phyloP scores from a whole-genome alignment of 768 basidiomycete species.

The Lactifluus hygrophoroides region DNA sequence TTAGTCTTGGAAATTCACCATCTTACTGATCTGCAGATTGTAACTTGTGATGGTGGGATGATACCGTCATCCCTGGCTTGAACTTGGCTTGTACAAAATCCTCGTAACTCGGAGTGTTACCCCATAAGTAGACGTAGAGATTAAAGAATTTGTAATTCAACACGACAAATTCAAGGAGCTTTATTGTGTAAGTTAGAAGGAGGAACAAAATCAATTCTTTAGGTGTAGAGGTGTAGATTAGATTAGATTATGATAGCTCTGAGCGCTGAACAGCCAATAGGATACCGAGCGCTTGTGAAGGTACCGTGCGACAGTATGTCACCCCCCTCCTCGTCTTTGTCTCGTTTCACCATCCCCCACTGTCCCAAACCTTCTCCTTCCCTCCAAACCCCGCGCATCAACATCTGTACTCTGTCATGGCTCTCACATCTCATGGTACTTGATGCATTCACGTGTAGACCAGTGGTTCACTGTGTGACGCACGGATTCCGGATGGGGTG shows the following conservation, averaged over 20 bases:
- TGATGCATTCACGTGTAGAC: neutral
- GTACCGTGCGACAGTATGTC: conserved; percentile 12
- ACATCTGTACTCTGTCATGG: neutral
- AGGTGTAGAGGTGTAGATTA: neutral
- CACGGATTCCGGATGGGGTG: neutral
- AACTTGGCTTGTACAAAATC: neutral
- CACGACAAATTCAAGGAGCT: neutral
- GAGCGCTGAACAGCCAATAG: conserved; percentile 4
- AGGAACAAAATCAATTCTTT: neutral
- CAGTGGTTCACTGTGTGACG: neutral
- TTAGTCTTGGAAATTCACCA: neutral
- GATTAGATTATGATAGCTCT: conserved; percentile 6
- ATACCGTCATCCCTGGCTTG: conserved; percentile 16
- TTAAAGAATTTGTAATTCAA: neutral
- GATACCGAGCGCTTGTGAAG: neutral
- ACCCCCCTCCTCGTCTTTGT: conserved; percentile 17
- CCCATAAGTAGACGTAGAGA: neutral
- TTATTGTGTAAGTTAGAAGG: neutral
- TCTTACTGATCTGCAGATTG: conserved; percentile 5
- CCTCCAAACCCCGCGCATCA: neutral
- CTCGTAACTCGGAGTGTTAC: neutral
- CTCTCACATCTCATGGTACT: neutral
- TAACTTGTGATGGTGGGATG: conserved; percentile 19
- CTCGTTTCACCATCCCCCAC: conserved; percentile 6
- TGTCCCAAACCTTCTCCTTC: neutral